Conservation (phyloP, 2,329 filamentous ascomycete genomes). For the Hymenoscyphus linearis region DNA sequence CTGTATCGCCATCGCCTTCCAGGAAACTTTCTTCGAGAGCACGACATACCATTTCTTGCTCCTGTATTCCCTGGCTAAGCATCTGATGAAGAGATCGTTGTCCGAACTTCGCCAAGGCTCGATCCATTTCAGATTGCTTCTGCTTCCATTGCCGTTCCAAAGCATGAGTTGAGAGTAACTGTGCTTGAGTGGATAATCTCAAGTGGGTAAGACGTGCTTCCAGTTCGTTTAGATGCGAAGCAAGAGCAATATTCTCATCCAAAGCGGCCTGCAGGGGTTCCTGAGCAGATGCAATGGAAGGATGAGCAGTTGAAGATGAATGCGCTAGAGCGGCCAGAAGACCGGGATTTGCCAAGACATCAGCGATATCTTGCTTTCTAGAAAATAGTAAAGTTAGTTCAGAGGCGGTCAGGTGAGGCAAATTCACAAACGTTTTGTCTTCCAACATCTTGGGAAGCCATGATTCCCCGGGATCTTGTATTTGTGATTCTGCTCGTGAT, state of each 20-base stretch:
- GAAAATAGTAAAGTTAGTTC: conserved; percentile 14
- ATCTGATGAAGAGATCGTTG: conserved; percentile 82
- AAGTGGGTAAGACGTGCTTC: conserved; percentile 54
- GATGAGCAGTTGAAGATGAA: conserved; percentile 61
- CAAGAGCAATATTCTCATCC: conserved; percentile 65
- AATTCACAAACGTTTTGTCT: conserved; percentile 68
- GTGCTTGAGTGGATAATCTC: conserved; percentile 69
- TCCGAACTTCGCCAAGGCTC: conserved; percentile 75
- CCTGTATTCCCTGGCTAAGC: conserved; percentile 67
- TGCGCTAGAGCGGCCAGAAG: conserved; percentile 73
- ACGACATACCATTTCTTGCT: conserved; percentile 75
- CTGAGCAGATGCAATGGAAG: conserved; percentile 62
- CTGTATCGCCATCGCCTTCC: conserved; percentile 42
- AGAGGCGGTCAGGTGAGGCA: conserved; percentile 14
- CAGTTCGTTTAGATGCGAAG: conserved; percentile 54
- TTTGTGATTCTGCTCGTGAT: conserved; percentile 33
- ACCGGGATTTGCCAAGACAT: conserved; percentile 57
- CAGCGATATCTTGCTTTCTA: conserved; percentile 74
- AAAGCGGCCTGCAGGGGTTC: conserved; percentile 60
- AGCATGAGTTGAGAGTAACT: conserved; percentile 75
- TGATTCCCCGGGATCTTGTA: conserved; percentile 58
- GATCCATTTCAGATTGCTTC: conserved; percentile 85
- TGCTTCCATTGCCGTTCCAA: conserved; percentile 89
- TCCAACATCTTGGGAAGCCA: conserved; percentile 75
- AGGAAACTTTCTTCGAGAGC: conserved; percentile 92